Conservation (phyloP, 257 asterid genomes). For the Linaria vulgaris region DNA sequence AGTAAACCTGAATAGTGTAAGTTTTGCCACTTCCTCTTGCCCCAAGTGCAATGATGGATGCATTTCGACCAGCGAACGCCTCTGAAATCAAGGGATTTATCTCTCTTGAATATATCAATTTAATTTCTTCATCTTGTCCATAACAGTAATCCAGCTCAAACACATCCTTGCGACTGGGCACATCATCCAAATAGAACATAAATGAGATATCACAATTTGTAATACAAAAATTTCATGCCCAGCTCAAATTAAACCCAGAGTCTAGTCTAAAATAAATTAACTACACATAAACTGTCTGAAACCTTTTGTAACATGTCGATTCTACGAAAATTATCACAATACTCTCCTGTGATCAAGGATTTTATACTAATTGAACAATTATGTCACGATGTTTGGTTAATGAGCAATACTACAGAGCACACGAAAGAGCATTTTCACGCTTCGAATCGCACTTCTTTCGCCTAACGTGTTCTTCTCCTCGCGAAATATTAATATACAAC, state of each 20-base stretch:
- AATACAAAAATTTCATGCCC: no score
- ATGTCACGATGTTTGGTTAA: no score
- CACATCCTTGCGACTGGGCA: slow-evolving; percentile 49
- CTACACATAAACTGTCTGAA: neutral
- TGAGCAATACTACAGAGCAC: neutral
- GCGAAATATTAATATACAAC: no score
- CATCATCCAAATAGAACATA: neutral
- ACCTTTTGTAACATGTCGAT: neutral
- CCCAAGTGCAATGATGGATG: slow-evolving; percentile 74
- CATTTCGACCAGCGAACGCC: slow-evolving; percentile 56
- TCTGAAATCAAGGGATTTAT: slow-evolving; percentile 52
- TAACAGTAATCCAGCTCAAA: slow-evolving; percentile 68
- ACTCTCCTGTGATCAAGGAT: neutral
- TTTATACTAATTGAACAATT: neutral
- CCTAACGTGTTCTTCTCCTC: no score
- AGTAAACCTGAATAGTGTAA: slow-evolving; percentile 52
- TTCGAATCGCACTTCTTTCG: no score
- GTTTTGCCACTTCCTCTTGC: slow-evolving; percentile 94
- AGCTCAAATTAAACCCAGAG: neutral
- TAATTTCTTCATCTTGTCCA: slow-evolving; percentile 48
- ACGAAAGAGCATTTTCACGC: no score
- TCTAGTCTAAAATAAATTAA: neutral
- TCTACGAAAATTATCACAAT: neutral
- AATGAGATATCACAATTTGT: neutral
- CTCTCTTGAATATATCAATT: slow-evolving; percentile 55